Conservation (phyloP, 2,329 filamentous ascomycete genomes). For the Pseudopyrenochaeta lycopersici region DNA sequence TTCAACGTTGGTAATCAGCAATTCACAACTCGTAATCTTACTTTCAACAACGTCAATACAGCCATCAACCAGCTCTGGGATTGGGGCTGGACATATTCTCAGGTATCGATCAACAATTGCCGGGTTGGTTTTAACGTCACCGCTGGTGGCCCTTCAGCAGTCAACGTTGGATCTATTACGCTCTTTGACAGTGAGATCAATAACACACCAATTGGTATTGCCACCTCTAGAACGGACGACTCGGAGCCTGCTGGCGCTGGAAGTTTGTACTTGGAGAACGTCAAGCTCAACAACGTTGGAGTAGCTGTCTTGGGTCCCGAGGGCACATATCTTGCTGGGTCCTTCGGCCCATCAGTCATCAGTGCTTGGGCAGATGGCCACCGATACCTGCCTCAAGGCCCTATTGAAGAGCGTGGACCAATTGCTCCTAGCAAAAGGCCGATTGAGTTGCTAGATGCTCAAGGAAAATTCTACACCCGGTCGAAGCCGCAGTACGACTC, state of each 20-base stretch:
- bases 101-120: slow-evolving; percentile 63
- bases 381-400: slow-evolving; percentile 48
- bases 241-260: slow-evolving; percentile 57
- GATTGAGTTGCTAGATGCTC: slow-evolving; percentile 52
- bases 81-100: slow-evolving; percentile 67
- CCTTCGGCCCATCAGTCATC: slow-evolving; percentile 27
- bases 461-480: slow-evolving; percentile 59
- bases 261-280: slow-evolving; percentile 65
- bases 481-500: slow-evolving; percentile 60
- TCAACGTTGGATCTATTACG: slow-evolving; percentile 64
- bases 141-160: slow-evolving; percentile 40
- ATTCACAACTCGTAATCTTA: slow-evolving; percentile 67
- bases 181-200: slow-evolving; percentile 65
- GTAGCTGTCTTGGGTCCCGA: slow-evolving; percentile 33
- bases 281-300: slow-evolving; percentile 64
- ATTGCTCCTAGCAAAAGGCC: slow-evolving; percentile 55
- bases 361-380: slow-evolving; percentile 46
- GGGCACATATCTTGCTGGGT: slow-evolving; percentile 36
- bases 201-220: slow-evolving; percentile 60
- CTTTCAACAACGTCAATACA: slow-evolving; percentile 61
- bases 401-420: slow-evolving; percentile 53
- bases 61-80: slow-evolving; percentile 67
- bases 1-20: slow-evolving; percentile 57
- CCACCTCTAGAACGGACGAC: slow-evolving; percentile 55
- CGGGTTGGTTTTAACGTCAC: slow-evolving; percentile 61